Conservation (phyloP, 257 asterid species). For the Salvia rosmarinus region DNA sequence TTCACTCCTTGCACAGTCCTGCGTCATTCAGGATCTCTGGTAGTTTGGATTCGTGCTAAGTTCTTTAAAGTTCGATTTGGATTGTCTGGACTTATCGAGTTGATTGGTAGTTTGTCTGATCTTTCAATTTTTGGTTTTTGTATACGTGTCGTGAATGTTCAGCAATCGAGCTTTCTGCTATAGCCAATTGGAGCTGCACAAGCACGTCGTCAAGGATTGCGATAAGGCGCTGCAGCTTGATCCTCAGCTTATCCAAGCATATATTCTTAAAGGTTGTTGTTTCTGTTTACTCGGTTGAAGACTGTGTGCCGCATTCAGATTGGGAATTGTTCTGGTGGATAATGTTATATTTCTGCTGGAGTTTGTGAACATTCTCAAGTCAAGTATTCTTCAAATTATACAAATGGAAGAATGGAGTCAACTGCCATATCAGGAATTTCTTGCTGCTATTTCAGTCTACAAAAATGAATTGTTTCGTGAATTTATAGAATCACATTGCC, state of each 20-base stretch:
- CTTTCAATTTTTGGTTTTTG: conserved; percentile 28
- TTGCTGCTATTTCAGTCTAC: conserved; percentile 3
- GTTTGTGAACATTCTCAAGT: conserved; percentile 17
- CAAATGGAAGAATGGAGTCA: conserved; percentile 17
- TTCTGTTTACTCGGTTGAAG: conserved; percentile 28
- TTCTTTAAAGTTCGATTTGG: not conserved
- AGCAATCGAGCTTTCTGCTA: conserved; percentile 97
- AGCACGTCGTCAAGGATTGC: conserved; percentile 92
- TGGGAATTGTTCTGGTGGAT: conserved; percentile 11
- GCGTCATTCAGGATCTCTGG: conserved; percentile 89
- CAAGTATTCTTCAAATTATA: conserved; percentile 28
- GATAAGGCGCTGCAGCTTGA: conserved; percentile 90
- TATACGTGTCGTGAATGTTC: conserved; percentile 29
- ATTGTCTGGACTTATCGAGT: conserved; percentile 2
- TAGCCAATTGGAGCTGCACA: conserved; percentile 96
- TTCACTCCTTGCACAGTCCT: conserved; percentile 66
- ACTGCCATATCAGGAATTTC: conserved; percentile 24
- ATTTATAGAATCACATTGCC: conserved; percentile 27
- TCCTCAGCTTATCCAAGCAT: conserved; percentile 76
- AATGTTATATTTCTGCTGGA: conserved; percentile 3
- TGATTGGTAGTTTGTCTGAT: conserved; percentile 34
- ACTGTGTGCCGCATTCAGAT: conserved; percentile 16
- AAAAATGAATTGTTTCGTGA: conserved; percentile 6
- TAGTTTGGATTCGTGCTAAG: conserved; percentile 23
- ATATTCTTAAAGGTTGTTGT: conserved; percentile 74